Evolutionary conservation across 148 eudicot species (phyloP).

Genomic region (Talinum fruticosum): DNA sequence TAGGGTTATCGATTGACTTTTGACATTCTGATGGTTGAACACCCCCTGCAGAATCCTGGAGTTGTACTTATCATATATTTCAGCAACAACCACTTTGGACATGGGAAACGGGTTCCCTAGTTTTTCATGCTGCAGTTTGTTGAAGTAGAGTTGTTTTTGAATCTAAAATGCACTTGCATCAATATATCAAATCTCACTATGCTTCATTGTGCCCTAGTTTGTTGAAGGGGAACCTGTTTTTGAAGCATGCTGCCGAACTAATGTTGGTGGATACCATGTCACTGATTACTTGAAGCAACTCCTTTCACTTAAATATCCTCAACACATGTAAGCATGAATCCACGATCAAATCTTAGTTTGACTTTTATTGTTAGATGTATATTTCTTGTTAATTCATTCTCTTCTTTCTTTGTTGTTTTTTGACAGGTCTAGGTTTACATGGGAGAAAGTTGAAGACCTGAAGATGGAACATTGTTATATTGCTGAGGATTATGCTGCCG

Average conservation of each 20-base stretch:
- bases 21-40: neutral
- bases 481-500: slow-evolving; percentile 74
- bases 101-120: neutral
- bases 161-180: neutral
- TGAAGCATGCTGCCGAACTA: slow-evolving; percentile 92
- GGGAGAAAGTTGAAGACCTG: slow-evolving; percentile 98
- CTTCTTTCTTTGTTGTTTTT: neutral
- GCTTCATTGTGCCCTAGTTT: slow-evolving; percentile 47
- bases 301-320: slow-evolving; percentile 90
- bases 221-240: slow-evolving; percentile 88
- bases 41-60: neutral
- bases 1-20: neutral
- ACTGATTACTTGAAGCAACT: slow-evolving; percentile 97
- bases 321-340: slow-evolving; percentile 78
- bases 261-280: slow-evolving; percentile 96
- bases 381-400: neutral
- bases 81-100: neutral
- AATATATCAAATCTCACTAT: neutral
- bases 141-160: neutral
- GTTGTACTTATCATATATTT: neutral
- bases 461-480: slow-evolving; percentile 98
- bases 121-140: neutral
- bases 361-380: neutral
- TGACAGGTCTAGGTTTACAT: slow-evolving; percentile 68
- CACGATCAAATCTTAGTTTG: slow-evolving; percentile 1